Evolutionary conservation across 192 early-diverging fungal genomes (phyloP).

Genomic region (Coemansia sp.): DNA sequence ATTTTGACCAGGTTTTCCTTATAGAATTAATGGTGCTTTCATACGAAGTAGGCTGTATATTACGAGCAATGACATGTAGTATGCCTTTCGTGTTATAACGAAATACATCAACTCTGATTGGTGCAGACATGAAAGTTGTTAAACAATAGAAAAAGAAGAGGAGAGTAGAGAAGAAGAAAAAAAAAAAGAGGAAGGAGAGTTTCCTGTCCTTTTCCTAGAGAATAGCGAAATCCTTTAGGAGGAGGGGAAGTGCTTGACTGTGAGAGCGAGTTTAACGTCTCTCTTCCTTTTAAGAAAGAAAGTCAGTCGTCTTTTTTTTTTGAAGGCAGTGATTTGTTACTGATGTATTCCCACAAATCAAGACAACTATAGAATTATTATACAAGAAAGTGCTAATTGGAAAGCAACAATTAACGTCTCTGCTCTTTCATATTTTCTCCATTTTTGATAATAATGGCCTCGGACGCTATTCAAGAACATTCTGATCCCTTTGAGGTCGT

Average conservation of each 20-base stretch:
- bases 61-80: neutral
- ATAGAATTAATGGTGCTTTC: neutral
- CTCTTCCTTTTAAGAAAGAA: too few species aligned
- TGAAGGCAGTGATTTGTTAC: too few species aligned
- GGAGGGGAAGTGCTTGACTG: neutral
- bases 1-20: neutral
- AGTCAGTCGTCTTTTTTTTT: too few species aligned
- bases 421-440: neutral
- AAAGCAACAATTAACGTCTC: too few species aligned
- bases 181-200: neutral
- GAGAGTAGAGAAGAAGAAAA: neutral
- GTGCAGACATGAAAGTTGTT: too few species aligned
- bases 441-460: too few species aligned
- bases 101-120: neutral
- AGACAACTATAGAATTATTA: too few species aligned
- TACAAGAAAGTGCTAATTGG: too few species aligned
- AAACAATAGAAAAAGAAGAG: neutral
- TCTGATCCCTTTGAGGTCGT: slow-evolving; percentile 10
- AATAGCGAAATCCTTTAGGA: too few species aligned
- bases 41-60: neutral
- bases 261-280: neutral
- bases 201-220: too few species aligned
- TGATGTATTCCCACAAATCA: too few species aligned
- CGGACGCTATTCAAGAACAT: neutral
- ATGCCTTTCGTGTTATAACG: neutral